Conservation (phyloP, 2,329 filamentous ascomycete species). For the Fusarium sp. region DNA sequence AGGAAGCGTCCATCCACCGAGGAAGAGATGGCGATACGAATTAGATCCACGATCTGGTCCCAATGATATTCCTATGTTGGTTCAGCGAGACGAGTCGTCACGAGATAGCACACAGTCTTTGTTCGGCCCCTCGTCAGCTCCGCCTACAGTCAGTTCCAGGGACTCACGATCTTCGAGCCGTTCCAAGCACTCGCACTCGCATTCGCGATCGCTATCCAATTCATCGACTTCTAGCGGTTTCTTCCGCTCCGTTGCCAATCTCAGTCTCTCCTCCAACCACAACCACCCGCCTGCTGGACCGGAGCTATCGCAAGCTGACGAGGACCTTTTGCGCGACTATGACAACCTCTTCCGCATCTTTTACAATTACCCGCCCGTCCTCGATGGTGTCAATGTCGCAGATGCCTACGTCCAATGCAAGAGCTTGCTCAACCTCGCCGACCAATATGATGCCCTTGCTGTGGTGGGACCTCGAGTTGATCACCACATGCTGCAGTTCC, state of each 20-base stretch:
- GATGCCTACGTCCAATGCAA: slow-evolving; percentile 96
- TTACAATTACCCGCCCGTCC: slow-evolving; percentile 87
- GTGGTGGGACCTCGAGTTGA: slow-evolving; percentile 92
- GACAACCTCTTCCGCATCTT: slow-evolving; percentile 96
- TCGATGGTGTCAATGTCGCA: slow-evolving; percentile 89
- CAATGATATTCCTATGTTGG: slow-evolving; percentile 86
- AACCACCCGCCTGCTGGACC: slow-evolving; percentile 57
- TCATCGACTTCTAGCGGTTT: slow-evolving; percentile 63
- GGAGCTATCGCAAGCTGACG: slow-evolving; percentile 67
- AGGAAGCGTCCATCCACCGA: slow-evolving; percentile 33
- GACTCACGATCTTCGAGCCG: slow-evolving; percentile 52
- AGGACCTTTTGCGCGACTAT: slow-evolving; percentile 88
- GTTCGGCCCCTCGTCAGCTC: slow-evolving; percentile 46
- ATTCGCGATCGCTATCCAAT: slow-evolving; percentile 64
- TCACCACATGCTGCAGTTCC: slow-evolving; percentile 93
- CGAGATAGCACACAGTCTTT: slow-evolving; percentile 46
- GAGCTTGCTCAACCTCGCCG: slow-evolving; percentile 85
- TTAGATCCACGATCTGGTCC: slow-evolving; percentile 79
- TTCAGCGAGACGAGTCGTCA: slow-evolving; percentile 74
- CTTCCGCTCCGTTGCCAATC: slow-evolving; percentile 88
- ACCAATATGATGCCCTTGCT: slow-evolving; percentile 90
- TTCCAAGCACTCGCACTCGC: slow-evolving; percentile 42
- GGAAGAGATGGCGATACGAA: slow-evolving; percentile 84
- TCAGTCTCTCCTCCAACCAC: slow-evolving; percentile 64
- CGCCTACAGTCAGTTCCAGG: slow-evolving; percentile 50